A percentile compares a stretch with the other conserved stretches of the same genome.
Evolutionary conservation across 495 filamentous ascomycete species (phyloP).

Genomic region (Penicillium verhagenii): DNA sequence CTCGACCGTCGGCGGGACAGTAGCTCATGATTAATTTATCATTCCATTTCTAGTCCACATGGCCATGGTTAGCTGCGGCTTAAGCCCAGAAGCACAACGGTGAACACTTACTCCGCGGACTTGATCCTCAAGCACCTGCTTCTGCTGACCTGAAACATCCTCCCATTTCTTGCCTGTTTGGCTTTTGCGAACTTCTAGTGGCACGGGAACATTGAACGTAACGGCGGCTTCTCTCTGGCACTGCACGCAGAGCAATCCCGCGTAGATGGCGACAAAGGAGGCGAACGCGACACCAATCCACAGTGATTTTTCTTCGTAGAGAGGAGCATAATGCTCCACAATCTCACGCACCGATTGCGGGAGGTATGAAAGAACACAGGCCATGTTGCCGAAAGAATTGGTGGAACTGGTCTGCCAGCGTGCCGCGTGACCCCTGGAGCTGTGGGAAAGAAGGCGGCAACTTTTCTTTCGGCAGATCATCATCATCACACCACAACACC

Average conservation of each 20-base stretch:
- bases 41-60: conserved; percentile 38
- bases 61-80: not conserved
- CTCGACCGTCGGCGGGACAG: conserved; percentile 81
- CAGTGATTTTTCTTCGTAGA: conserved; percentile 19
- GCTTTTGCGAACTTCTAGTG: conserved; percentile 52
- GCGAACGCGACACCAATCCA: conserved; percentile 30
- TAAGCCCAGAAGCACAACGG: not conserved
- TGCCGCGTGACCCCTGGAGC: conserved; percentile 12
- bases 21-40: conserved; percentile 61
- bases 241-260: conserved; percentile 36
- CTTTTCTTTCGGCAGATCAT: not conserved
- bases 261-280: conserved; percentile 36
- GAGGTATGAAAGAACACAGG: conserved; percentile 23
- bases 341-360: conserved; percentile 26
- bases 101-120: conserved; percentile 38
- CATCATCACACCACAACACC: no score
- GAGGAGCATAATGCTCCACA: conserved; percentile 17
- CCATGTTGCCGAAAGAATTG: conserved; percentile 27
- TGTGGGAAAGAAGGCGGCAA: not conserved
- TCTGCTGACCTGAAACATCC: conserved; percentile 39
- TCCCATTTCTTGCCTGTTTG: conserved; percentile 62
- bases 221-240: conserved; percentile 49
- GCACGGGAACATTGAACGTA: conserved; percentile 56
- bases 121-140: conserved; percentile 47
- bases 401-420: conserved; percentile 18